These are phyloP conservation scores for Podaxis rugospora DNA, from an alignment of 768 basidiomycete species.

Conservation along the genomic window DNA sequence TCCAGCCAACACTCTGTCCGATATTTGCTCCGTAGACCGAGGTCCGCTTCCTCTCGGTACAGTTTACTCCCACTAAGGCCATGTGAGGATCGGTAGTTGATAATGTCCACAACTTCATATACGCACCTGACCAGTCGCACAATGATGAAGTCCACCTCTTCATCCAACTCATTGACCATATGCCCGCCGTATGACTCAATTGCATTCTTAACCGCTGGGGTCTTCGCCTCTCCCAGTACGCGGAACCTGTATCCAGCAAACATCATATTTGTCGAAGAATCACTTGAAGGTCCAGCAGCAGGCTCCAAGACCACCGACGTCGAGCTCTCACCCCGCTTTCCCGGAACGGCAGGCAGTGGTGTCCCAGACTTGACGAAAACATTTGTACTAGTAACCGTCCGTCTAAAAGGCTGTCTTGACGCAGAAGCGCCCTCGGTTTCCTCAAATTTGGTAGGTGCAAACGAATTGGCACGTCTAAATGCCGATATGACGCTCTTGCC, in stretches of 20 bases:
- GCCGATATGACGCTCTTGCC: conserved; percentile 45
- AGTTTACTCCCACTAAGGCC: conserved; percentile 62
- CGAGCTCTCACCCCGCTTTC: conserved; percentile 19
- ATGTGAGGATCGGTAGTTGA: not conserved
- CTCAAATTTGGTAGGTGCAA: conserved; percentile 36
- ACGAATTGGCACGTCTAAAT: conserved; percentile 63
- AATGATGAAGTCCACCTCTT: conserved; percentile 58
- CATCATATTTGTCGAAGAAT: conserved; percentile 23
- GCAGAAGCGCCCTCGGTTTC: conserved; percentile 16
- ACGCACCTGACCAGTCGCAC: conserved; percentile 71
- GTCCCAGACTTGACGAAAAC: not conserved
- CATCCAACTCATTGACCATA: conserved; percentile 39
- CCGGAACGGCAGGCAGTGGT: not conserved
- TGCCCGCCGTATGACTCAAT: conserved; percentile 58
- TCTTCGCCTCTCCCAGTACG: conserved; percentile 65
- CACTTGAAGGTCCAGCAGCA: conserved; percentile 8
- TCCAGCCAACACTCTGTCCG: conserved; percentile 96
- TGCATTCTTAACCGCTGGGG: conserved; percentile 49
- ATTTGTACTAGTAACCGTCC: conserved; percentile 27
- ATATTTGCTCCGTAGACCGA: conserved; percentile 44
- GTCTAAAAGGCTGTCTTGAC: conserved; percentile 39
- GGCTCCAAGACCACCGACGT: conserved; percentile 10
- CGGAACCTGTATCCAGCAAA: conserved; percentile 57
- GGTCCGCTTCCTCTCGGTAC: conserved; percentile 53
- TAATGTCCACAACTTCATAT: not conserved